Evolutionary conservation across 202 grass and related monocot genomes (phyloP), one percentile per base, ranked within the genome.

Genomic region (Saccharum hybrid): DNA sequence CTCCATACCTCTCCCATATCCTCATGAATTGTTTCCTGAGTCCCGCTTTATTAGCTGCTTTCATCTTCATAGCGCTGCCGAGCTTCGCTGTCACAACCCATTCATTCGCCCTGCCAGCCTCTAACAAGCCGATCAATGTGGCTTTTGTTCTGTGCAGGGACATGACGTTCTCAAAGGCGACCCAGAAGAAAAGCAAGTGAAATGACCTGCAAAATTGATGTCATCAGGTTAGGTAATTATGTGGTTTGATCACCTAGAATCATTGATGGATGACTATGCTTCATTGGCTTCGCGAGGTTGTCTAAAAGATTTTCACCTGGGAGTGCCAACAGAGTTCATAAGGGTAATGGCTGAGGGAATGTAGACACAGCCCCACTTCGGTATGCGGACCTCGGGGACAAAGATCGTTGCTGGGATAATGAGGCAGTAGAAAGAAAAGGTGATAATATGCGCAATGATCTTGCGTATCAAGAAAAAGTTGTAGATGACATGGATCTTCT

Each of bases 31-130:
- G 78, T 60, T 81, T 81, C 49, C 11, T 69, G 36, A 81, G 81
- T 74, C 86, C 96, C 69, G 73, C 77, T 88, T 94, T 99, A 21
- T 43, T 65, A 68, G 68, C 26, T 2, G 67, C 38, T 86, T 96
- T 99, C 56, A 84, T 91, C 83, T 99, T 99, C 80, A 99, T 57
- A 71, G 82, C 84, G 18, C 86, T 94, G 31, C 97, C 97, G 7
- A 99, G 91, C 86, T 99, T 99, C 67, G 94, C 91, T 0, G 97
- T 99, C 71, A 99, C 97, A 13, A 99, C 91, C 97, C 97, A 99
- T 68, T 99, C 97, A 6, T 99, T 99, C 28, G 85, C 93, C 77
- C 97, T 89, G 81, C 97, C 97, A 28, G 86, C 90, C 85, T 99
- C 97, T 69, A 99, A 83, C 68, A 99, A 80, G 40, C 97, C 97